These are phyloP conservation scores for Colletotrichum sp. DNA, from an alignment of 2,329 filamentous ascomycete genomes.

Conservation along the genomic window DNA sequence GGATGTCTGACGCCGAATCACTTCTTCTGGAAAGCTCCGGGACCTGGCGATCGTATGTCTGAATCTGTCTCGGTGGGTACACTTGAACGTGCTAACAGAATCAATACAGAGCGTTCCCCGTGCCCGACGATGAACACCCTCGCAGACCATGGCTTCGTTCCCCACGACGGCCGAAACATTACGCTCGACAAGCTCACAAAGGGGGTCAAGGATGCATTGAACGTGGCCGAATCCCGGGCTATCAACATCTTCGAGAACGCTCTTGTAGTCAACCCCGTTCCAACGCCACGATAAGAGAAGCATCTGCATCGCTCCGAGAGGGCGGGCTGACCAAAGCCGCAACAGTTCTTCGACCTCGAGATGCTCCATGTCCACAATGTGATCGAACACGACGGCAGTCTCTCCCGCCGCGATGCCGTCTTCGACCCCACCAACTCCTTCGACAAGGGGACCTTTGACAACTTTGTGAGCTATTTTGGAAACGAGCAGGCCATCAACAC, in stretches of 20 bases:
- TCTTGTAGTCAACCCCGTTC: slow-evolving; percentile 41
- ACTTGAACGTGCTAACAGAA: background rate
- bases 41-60: background rate
- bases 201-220: slow-evolving; percentile 35
- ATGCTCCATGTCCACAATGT: slow-evolving; percentile 36
- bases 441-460: background rate
- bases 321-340: background rate
- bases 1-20: background rate
- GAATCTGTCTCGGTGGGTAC: background rate
- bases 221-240: slow-evolving; percentile 44
- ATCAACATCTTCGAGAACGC: slow-evolving; percentile 46
- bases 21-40: background rate
- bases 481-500: slow-evolving; percentile 26
- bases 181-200: slow-evolving; percentile 26
- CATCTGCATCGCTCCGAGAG: background rate
- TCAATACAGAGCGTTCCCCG: background rate
- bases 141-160: slow-evolving; percentile 29
- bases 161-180: slow-evolving; percentile 25
- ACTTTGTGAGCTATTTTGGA: background rate
- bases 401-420: slow-evolving; percentile 49
- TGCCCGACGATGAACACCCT: slow-evolving; percentile 26
- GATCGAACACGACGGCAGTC: background rate
- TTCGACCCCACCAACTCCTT: slow-evolving; percentile 56
- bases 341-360: slow-evolving; percentile 22
- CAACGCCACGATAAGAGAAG: slow-evolving; percentile 25